Base-by-base conservation (phyloP, 2,329 filamentous ascomycete species). In the Colletotrichum sojae region DNA sequence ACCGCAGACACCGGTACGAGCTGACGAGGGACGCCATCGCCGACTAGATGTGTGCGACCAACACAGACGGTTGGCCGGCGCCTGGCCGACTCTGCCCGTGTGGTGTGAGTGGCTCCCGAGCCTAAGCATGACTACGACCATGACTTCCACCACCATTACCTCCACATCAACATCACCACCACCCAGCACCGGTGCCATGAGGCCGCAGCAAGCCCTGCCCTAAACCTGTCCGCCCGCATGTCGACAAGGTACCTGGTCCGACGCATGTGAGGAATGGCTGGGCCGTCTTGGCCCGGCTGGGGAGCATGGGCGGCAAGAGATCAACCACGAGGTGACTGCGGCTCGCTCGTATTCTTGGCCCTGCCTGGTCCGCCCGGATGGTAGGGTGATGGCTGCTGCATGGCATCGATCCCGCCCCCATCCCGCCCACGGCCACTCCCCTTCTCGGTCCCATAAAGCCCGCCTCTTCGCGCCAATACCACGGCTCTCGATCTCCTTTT, bases 331-430 rank as follows among this genome's bases (percentile, higher is more conserved):
- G 40, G 60, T 49, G 43, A 27, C 61, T 55, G 49, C 49, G 61
- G 49, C 55, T 45, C 55, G 48, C 61, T 69, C 61, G 61, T 60
- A 49, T 55, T 60, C 54, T 40, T 43, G 40, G 40, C 16, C 46
- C 22, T 46, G 48, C 51, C 40, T 15, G 22, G 31, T 15, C 60
- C 52, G 31, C 22, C 60, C 36, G 31, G 43, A 54, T 69, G 83
- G 80, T 49, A 74, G 69, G 0, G 63, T 73, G 53, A 54, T 71
- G 45, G 71, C 8, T 64, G 25, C 45, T 64, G 25, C 45, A 49
- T 27, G 48, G 6, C 18, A 64, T 64, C 48, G 18, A 16, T 49
- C 22, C 40, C 22, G 54, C 54, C 31, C 27, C 20, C 57, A 46
- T 22, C 16, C 53, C 45, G 36, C 22, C 43, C 6, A 39, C 25